These are phyloP conservation scores for Yamadazyma jaroonii DNA, from an alignment of 1,139 yeast genomes.

Conservation along the genomic window DNA sequence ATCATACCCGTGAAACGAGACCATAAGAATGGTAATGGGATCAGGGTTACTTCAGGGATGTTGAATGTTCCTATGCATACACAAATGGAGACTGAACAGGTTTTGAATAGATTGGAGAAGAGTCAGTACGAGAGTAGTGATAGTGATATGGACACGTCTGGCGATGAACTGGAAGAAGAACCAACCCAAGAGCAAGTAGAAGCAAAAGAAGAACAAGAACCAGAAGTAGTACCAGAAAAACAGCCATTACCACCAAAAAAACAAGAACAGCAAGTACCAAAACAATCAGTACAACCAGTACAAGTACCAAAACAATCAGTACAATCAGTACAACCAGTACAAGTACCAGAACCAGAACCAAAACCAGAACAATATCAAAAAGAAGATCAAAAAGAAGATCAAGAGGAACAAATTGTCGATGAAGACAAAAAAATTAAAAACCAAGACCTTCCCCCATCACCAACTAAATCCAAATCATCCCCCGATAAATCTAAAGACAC, in stretches of 20 bases:
- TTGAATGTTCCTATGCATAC: constrained; percentile 34
- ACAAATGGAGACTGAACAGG: constrained; percentile 20
- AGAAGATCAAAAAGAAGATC: not conserved
- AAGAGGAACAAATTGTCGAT: not conserved
- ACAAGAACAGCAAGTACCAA: not conserved
- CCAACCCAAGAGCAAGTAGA: not conserved
- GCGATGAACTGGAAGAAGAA: constrained; percentile 1
- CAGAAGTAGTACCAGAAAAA: no score
- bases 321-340: no score
- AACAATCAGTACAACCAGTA: not conserved
- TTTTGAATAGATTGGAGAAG: constrained; percentile 9
- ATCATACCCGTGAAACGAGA: constrained; percentile 27
- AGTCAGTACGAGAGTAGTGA: constrained; percentile 1
- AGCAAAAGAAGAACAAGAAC: not conserved
- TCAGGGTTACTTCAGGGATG: constrained; percentile 69
- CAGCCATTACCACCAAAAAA: no score
- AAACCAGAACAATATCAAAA: no score
- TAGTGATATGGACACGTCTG: not conserved
- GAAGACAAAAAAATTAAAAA: no score
- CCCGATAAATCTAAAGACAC: constrained; percentile 1
- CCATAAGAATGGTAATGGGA: constrained; percentile 9
- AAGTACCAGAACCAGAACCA: no score
- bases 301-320: not conserved
- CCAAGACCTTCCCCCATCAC: no score
- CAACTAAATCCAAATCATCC: not conserved